Conservation (phyloP, 2,329 filamentous ascomycete genomes). For the Fusarium penzigii region DNA sequence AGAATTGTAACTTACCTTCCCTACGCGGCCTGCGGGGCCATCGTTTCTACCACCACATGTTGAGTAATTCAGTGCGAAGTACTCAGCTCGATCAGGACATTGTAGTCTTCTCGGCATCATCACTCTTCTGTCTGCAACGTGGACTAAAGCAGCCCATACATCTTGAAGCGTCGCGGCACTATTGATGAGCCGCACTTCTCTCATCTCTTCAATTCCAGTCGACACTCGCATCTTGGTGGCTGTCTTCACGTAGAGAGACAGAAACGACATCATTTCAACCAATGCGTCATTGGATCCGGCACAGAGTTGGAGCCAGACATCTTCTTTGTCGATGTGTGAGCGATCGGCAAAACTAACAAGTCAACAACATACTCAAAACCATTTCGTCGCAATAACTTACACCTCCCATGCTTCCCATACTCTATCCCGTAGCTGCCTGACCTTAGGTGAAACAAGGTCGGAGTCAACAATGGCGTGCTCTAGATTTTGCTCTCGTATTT, state of each 20-base stretch:
- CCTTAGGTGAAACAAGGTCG: too few relatives aligned
- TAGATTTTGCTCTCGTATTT: too few relatives aligned
- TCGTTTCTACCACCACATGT: not conserved
- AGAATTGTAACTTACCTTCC: not conserved
- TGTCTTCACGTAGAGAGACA: not conserved
- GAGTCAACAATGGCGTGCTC: too few relatives aligned
- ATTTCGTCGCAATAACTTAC: not conserved
- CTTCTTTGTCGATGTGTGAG: not conserved
- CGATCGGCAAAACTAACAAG: not conserved
- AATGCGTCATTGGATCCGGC: constrained; percentile 1
- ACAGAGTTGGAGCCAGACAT: not conserved
- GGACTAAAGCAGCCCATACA: not conserved
- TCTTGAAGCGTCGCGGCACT: not conserved
- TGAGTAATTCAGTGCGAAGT: not conserved
- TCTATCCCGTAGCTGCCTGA: not conserved
- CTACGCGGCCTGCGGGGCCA: not conserved
- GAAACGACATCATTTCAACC: not conserved
- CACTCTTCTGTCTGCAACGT: not conserved
- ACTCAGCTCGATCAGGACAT: not conserved
- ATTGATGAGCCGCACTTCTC: not conserved
- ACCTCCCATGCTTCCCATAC: not conserved
- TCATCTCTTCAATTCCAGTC: not conserved
- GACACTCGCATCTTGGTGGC: not conserved
- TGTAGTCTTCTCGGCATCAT: not conserved
- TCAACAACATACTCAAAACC: not conserved